Evolutionary conservation across 768 basidiomycete species (phyloP).

Genomic region (Russula ochroleuca): DNA sequence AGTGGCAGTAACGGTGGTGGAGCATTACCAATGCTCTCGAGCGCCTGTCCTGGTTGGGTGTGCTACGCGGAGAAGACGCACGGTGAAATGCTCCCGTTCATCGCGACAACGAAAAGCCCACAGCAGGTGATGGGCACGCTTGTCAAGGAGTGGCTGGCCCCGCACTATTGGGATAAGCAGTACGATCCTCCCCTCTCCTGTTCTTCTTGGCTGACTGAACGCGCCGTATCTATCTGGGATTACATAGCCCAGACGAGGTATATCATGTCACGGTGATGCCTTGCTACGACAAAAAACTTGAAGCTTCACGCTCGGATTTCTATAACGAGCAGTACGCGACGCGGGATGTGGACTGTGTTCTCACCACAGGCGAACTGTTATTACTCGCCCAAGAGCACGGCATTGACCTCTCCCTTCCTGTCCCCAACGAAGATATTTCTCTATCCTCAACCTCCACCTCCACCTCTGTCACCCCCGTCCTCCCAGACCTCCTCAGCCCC

Average conservation of each 20-base stretch:
- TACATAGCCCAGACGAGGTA: conserved; percentile 69
- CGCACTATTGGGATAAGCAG: conserved; percentile 56
- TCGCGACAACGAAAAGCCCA: conserved; percentile 83
- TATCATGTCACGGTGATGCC: conserved; percentile 99
- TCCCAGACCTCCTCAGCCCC: conserved; percentile 76
- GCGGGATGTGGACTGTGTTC: conserved; percentile 93
- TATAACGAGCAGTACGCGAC: conserved; percentile 77
- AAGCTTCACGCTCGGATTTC: conserved; percentile 93
- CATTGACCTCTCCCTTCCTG: conserved; percentile 65
- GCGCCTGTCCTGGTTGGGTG: conserved; percentile 98
- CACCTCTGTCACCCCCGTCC: conserved; percentile 10
- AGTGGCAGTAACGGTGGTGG: conserved; percentile 30
- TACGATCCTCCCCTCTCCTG: conserved; percentile 39
- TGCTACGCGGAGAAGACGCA: conserved; percentile 99
- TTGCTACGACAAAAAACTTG: conserved; percentile 99
- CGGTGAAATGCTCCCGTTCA: conserved; percentile 87
- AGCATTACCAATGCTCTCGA: conserved; percentile 84
- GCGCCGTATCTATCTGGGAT: not conserved
- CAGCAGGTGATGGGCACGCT: conserved; percentile 93
- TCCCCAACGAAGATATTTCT: conserved; percentile 44
- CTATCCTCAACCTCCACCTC: not conserved
- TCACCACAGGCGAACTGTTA: conserved; percentile 94
- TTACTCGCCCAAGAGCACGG: conserved; percentile 75
- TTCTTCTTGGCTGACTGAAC: conserved; percentile 1
- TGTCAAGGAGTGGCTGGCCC: conserved; percentile 84